phyloP scores from a whole-genome alignment of 129 eudicot species.

The Escallonia herrerae region DNA sequence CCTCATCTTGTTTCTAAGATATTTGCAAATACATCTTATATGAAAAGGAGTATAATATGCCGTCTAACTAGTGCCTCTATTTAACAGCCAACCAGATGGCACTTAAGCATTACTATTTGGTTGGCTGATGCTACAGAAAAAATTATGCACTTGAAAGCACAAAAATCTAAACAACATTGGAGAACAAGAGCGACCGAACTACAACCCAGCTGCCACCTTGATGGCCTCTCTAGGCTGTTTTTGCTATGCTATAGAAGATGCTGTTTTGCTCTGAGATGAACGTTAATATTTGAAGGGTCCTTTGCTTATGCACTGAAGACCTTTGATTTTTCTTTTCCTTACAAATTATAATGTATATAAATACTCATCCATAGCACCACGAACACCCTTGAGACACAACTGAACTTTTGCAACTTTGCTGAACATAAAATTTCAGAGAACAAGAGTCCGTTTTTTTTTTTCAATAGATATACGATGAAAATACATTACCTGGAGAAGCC shows the following conservation, averaged over 20 bases:
- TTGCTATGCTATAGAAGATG: too few relatives aligned
- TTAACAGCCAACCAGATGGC: not conserved
- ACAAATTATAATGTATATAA: not conserved
- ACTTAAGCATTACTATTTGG: not conserved
- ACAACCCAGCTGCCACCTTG: not conserved
- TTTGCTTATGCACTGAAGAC: not conserved
- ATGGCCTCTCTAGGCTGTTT: not conserved
- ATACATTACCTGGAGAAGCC: slow-evolving; percentile 63
- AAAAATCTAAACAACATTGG: not conserved
- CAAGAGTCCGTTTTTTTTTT: not conserved
- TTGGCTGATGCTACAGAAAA: not conserved
- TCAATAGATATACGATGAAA: not conserved
- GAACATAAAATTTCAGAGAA: too few relatives aligned
- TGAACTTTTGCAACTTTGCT: too few relatives aligned
- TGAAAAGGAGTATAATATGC: not conserved
- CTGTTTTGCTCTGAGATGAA: not conserved
- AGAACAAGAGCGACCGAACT: not conserved
- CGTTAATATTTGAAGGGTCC: not conserved
- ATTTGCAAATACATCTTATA: not conserved
- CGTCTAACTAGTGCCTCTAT: not conserved
- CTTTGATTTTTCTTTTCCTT: not conserved
- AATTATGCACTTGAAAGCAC: not conserved
- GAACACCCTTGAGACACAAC: too few relatives aligned
- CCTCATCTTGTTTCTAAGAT: not conserved
- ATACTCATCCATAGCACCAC: not conserved